Base-by-base conservation (phyloP, 257 asterid genomes). In the Fraxinus quadrangulata region DNA sequence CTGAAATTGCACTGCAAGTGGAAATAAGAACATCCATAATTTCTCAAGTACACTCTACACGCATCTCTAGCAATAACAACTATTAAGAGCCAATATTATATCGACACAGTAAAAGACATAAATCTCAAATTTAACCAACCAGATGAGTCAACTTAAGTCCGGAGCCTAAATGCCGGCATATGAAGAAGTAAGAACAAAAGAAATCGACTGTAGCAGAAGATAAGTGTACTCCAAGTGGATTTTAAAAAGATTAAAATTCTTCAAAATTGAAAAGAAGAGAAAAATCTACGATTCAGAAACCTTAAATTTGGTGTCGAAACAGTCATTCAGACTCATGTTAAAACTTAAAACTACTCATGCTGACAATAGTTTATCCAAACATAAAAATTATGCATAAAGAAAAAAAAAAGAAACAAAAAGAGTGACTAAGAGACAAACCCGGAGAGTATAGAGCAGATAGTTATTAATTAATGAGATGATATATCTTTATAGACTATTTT, bases 1-100 rank as follows among this genome's bases (percentile, higher is more conserved):
- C 68, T 74, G 89, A 89, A 80, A 71, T 79, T 71, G 78, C 51
- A 83, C 99, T 92, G 92, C 86, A 78, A 74, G 54, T 2, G 69
- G 67, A 70, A 28, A 37, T 72, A 45, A 31, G 79, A 63, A 34
- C 37, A 21, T 76, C 40, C 74, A 34, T 23, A 81, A 65, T 23
- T 34, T 74, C 34, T 17, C 70, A 19, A 12, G 69, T 56, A 7
- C 21, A 24, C 6, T 5, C 37, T 40, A 8, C n/a, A 14, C 26
- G 63, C 33, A 23, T n/a, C 66, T 56, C 13, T 56, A 17, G 26
- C 61, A 51, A 28, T 56, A n/a, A 7, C 26, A 56, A 82, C 37
- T 74, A 36, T 13, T 6, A 45, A 79, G 40, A 14, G 4, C 40
- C 26, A 24, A 19, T 70, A 9, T 76, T 69, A 16, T 54, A 67